Conservation (phyloP, 345 rosid genomes). For the Limnanthes douglasii region DNA sequence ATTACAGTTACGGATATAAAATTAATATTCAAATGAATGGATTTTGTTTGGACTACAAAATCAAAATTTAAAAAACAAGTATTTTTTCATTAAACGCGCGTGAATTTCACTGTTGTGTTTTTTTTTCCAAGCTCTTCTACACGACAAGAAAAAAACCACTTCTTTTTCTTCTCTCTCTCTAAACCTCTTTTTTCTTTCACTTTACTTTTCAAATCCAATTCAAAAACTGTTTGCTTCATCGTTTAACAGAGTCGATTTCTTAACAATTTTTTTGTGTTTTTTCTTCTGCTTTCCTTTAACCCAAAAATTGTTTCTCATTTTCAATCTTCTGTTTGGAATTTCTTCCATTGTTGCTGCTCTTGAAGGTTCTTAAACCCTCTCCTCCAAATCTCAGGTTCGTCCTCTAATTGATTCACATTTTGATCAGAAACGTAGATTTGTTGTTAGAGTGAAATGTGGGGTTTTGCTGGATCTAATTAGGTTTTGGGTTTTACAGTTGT, state of each 20-base stretch:
- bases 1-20: too few relatives aligned
- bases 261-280: too few relatives aligned
- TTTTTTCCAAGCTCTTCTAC: constrained; percentile 1
- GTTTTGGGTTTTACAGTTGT: constrained; percentile 7
- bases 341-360: constrained; percentile 1
- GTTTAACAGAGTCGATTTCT: constrained; percentile 2
- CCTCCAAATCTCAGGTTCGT: constrained; percentile 16
- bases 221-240: background rate
- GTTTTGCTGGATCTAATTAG: constrained; percentile 14
- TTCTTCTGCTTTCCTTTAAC: too few relatives aligned
- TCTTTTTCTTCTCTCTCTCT: background rate
- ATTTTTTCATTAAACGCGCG: constrained; percentile 2
- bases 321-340: background rate
- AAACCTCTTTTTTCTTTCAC: too few relatives aligned
- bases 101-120: constrained; percentile 1
- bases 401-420: background rate
- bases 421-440: background rate
- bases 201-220: background rate
- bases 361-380: constrained; percentile 6
- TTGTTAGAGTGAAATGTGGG: constrained; percentile 3
- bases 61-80: background rate
- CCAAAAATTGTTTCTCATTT: too few relatives aligned
- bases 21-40: background rate
- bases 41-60: background rate
- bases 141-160: background rate